Conservation (phyloP, 1,284 basidiomycete species). For the Testicularia cyperi region DNA sequence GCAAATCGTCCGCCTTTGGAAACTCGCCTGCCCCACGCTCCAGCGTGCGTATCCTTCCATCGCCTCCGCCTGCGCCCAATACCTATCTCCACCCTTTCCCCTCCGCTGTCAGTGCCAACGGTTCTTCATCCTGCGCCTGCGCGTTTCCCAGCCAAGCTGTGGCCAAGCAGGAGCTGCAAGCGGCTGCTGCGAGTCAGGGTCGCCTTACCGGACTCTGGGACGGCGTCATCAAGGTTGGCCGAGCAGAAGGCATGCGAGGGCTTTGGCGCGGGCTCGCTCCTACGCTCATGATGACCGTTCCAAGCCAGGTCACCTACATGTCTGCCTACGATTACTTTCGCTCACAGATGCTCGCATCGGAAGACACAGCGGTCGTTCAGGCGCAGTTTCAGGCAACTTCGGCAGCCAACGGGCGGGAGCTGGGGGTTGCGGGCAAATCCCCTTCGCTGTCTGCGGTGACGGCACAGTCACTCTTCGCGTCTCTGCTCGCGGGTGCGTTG, state of each 20-base stretch:
- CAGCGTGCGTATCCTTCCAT: slow-evolving; percentile 33
- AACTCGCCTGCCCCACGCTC: slow-evolving; percentile 18
- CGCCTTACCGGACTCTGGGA: slow-evolving; percentile 53
- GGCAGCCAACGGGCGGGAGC: slow-evolving; percentile 9
- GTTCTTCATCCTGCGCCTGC: slow-evolving; percentile 35
- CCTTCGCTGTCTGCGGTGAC: slow-evolving; percentile 38
- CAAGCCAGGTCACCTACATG: slow-evolving; percentile 91
- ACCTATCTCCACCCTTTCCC: slow-evolving; percentile 23
- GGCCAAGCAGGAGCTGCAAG: slow-evolving; percentile 29
- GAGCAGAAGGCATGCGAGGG: slow-evolving; percentile 49
- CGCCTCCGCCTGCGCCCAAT: slow-evolving; percentile 27
- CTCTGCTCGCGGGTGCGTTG: slow-evolving; percentile 78
- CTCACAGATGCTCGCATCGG: slow-evolving; percentile 51
- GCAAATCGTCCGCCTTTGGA: slow-evolving; percentile 23
- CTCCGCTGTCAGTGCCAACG: slow-evolving; percentile 26
- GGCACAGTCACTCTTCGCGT: slow-evolving; percentile 63
- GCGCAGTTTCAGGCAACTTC: slow-evolving; percentile 7
- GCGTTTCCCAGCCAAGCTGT: slow-evolving; percentile 36
- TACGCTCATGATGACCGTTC: slow-evolving; percentile 73
- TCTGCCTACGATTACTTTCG: slow-evolving; percentile 90
- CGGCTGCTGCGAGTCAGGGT: slow-evolving; percentile 23
- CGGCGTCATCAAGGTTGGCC: slow-evolving; percentile 52
- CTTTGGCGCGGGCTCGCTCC: slow-evolving; percentile 58
- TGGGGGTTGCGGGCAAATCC: slow-evolving; percentile 4
- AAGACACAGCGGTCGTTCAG: slow-evolving; percentile 7